Conservation (phyloP, 495 filamentous ascomycete genomes). For the Xylaria curta region DNA sequence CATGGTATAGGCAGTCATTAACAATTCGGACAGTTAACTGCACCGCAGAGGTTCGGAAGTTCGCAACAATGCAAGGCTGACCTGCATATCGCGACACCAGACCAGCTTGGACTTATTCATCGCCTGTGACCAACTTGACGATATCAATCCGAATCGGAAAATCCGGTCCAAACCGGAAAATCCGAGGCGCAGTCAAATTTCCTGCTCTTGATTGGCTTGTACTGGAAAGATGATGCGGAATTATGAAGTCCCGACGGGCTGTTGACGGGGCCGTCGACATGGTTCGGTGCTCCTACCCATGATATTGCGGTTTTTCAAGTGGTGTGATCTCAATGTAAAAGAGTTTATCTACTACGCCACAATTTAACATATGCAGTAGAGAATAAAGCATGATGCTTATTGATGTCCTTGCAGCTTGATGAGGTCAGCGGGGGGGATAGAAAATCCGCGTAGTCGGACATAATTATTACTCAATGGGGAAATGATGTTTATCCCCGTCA, state of each 20-base stretch:
- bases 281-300: neutral
- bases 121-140: too few species aligned
- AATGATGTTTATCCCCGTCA: neutral
- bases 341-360: neutral
- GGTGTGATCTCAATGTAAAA: neutral
- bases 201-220: neutral
- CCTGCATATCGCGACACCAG: too few species aligned
- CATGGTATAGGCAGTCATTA: neutral
- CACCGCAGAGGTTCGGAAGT: neutral
- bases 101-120: too few species aligned
- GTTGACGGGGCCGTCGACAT: neutral
- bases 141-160: too few species aligned
- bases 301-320: neutral
- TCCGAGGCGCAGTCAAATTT: neutral
- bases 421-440: neutral
- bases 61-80: neutral
- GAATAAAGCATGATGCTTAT: neutral
- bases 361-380: neutral
- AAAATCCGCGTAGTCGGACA: neutral
- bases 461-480: constrained; percentile 11
- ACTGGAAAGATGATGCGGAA: neutral
- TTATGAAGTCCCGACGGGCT: neutral
- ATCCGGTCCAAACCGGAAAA: too few species aligned
- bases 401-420: neutral
- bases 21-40: neutral